A percentile compares a stretch with the other conserved stretches of the same genome.
These are phyloP conservation scores for Debaryomyces psychrophilus DNA, from an alignment of 1,139 yeast species.

Conservation along the genomic window DNA sequence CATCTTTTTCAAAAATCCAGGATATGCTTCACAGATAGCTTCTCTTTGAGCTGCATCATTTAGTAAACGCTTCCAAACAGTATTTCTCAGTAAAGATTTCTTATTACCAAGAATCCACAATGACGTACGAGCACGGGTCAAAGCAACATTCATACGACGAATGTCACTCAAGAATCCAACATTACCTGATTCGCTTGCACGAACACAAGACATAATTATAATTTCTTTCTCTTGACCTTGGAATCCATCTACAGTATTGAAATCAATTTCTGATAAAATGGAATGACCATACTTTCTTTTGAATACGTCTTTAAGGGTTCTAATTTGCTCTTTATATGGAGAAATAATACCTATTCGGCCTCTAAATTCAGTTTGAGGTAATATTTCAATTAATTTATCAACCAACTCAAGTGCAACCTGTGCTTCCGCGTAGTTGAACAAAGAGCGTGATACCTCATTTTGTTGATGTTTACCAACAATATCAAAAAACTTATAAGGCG, in stretches of 20 bases:
- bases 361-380: conserved; percentile 56
- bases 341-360: conserved; percentile 90
- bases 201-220: conserved; percentile 90
- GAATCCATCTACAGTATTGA: conserved; percentile 96
- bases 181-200: conserved; percentile 69
- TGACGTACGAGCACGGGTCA: conserved; percentile 90
- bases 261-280: conserved; percentile 72
- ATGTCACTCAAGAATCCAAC: conserved; percentile 90
- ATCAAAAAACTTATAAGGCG: conserved; percentile 83
- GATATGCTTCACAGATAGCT: conserved; percentile 34
- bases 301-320: conserved; percentile 60
- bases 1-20: conserved; percentile 37
- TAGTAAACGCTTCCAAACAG: conserved; percentile 70
- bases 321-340: conserved; percentile 89
- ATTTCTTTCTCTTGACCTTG: conserved; percentile 98
- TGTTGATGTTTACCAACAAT: conserved; percentile 66
- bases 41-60: conserved; percentile 60
- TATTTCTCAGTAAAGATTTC: conserved; percentile 60
- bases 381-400: conserved; percentile 51
- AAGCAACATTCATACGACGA: conserved; percentile 93
- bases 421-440: conserved; percentile 72
- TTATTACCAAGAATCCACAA: conserved; percentile 90
- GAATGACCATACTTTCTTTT: conserved; percentile 59
- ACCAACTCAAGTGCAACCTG: conserved; percentile 72
- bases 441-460: conserved; percentile 65